Conservation (phyloP, 2,329 filamentous ascomycete genomes). For the Domatiomyces globalis region DNA sequence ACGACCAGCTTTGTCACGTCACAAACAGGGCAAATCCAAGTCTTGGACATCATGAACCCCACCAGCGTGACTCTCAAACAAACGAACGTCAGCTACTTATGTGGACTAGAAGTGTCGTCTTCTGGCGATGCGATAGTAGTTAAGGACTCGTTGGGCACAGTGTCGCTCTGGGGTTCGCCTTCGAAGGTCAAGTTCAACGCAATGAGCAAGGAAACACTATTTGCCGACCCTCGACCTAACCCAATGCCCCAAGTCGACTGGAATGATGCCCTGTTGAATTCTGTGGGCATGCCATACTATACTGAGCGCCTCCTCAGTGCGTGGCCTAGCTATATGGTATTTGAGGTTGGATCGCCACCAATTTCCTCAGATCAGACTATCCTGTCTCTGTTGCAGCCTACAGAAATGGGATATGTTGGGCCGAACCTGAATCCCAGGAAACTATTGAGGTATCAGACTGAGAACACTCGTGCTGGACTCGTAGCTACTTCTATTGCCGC, state of each 20-base stretch:
- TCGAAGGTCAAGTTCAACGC: slow-evolving; percentile 78
- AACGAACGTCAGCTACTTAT: slow-evolving; percentile 63
- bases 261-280: slow-evolving; percentile 65
- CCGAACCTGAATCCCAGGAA: slow-evolving; percentile 52
- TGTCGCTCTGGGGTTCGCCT: slow-evolving; percentile 81
- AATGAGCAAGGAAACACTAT: slow-evolving; percentile 61
- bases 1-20: slow-evolving; percentile 91
- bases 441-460: slow-evolving; percentile 64
- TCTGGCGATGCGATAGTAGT: slow-evolving; percentile 77
- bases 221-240: slow-evolving; percentile 53
- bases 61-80: slow-evolving; percentile 76
- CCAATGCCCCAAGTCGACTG: slow-evolving; percentile 50
- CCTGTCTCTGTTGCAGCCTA: slow-evolving; percentile 51
- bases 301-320: slow-evolving; percentile 73
- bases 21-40: slow-evolving; percentile 82
- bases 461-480: slow-evolving; percentile 57
- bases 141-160: slow-evolving; percentile 60
- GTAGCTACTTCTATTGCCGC: slow-evolving; percentile 50
- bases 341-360: slow-evolving; percentile 73
- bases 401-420: slow-evolving; percentile 65
- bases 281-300: slow-evolving; percentile 86
- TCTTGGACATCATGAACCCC: slow-evolving; percentile 89
- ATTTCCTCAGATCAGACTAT: slow-evolving; percentile 58
- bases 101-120: slow-evolving; percentile 70
- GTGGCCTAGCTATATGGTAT: slow-evolving; percentile 73